A percentile compares a stretch with the other conserved stretches of the same genome.
These are phyloP conservation scores for Auricularia auricula-judae DNA, from an alignment of 768 basidiomycete species.

Conservation along the genomic window DNA sequence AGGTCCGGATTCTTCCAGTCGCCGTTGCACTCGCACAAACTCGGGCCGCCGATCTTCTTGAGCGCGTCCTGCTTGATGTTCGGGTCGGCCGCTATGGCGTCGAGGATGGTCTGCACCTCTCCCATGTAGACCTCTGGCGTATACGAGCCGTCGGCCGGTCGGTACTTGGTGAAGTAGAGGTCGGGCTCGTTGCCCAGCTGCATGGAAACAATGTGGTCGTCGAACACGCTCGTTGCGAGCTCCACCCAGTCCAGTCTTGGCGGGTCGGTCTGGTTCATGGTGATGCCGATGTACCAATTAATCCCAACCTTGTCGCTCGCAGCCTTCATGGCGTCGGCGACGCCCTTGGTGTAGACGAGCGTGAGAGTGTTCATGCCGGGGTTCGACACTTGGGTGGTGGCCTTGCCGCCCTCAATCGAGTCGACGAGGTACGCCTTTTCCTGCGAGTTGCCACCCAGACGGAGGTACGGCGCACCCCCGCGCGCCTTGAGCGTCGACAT, in stretches of 20 bases:
- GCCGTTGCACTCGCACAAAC: conserved; percentile 35
- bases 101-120: conserved; percentile 40
- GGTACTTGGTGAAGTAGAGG: conserved; percentile 15
- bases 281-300: background rate
- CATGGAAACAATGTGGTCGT: conserved; percentile 15
- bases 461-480: conserved; percentile 47
- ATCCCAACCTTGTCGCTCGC: background rate
- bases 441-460: conserved; percentile 75
- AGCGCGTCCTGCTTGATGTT: conserved; percentile 23
- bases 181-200: conserved; percentile 27
- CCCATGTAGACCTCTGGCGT: conserved; percentile 32
- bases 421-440: conserved; percentile 33
- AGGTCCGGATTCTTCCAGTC: conserved; percentile 37
- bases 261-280: conserved; percentile 4
- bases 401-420: background rate
- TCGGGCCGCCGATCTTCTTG: conserved; percentile 51
- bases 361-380: background rate
- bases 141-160: conserved; percentile 14
- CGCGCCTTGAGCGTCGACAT: conserved; percentile 59
- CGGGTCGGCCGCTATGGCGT: conserved; percentile 29
- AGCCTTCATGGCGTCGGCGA: background rate
- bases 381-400: background rate
- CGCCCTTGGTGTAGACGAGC: background rate
- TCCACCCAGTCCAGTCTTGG: conserved; percentile 12
- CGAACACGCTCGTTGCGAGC: conserved; percentile 20